These are phyloP conservation scores for Neospermospora avenae DNA, from an alignment of 2,329 filamentous ascomycete genomes.

Conservation along the genomic window DNA sequence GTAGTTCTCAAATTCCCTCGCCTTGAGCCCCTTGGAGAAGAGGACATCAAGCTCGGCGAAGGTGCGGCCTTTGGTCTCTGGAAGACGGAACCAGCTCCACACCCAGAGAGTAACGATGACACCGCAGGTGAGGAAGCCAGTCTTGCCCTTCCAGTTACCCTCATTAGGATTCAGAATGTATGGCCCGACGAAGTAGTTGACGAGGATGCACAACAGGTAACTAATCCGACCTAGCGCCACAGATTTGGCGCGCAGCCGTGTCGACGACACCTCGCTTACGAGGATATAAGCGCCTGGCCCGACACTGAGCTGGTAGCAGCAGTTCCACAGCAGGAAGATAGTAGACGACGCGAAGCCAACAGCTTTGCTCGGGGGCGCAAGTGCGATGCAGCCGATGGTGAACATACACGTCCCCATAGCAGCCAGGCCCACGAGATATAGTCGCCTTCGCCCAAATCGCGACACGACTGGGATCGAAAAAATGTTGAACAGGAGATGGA, in stretches of 20 bases:
- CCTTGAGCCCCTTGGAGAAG: too few species aligned
- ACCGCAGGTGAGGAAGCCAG: constrained; percentile 40
- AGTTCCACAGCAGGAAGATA: constrained; percentile 26
- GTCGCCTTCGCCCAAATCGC: constrained; percentile 45
- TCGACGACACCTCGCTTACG: constrained; percentile 38
- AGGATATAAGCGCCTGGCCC: constrained; percentile 40
- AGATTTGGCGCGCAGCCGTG: constrained; percentile 38
- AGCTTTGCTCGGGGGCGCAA: constrained; percentile 41
- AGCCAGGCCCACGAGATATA: constrained; percentile 44
- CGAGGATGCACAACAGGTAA: constrained; percentile 34
- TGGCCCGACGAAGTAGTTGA: constrained; percentile 33
- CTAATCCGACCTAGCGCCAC: constrained; percentile 39
- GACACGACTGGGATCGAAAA: constrained; percentile 46
- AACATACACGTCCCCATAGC: constrained; percentile 44
- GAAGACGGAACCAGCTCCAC: constrained; percentile 52
- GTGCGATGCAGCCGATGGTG: constrained; percentile 44
- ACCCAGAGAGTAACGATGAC: constrained; percentile 37
- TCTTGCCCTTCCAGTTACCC: constrained; percentile 38
- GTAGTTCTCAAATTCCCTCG: too few species aligned
- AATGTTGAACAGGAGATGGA: constrained; percentile 49
- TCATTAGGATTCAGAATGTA: constrained; percentile 35
- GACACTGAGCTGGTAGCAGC: constrained; percentile 38
- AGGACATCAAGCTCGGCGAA: too few species aligned
- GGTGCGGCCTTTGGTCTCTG: constrained; percentile 35
- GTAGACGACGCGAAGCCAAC: constrained; percentile 33